Evolutionary conservation across 225 moss, liverwort and hornwort genomes (phyloP), one percentile per base, ranked within the genome.

Genomic region (Thuidium tamariscinum): DNA sequence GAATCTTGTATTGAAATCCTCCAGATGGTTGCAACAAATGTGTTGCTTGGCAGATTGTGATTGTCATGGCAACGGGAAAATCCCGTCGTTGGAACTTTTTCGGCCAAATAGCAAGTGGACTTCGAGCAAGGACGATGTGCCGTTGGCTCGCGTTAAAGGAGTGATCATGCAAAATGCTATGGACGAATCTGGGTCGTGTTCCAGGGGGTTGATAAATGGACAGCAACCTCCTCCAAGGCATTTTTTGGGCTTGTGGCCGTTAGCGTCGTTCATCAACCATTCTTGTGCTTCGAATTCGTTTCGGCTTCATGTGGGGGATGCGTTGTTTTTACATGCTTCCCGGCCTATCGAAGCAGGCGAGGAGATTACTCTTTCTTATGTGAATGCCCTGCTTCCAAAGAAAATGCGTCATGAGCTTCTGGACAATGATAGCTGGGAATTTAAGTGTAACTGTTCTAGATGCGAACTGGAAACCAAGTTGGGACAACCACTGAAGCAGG

Each of bases 241-340:
- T 77, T 91, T 88, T 83, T 55, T 90, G 46, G 96, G 96, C 19
- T 82, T 96, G 11, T 97, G 97, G 97, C 91, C 93, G 10, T 89
- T 97, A 22, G 92, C 93, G 6, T 96, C 96, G 13, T 96, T 96
- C 79, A 87, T 97, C 86, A 96, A 97, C 77, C 97, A 97, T 82
- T 96, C 97, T 13, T 97, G 96, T 77, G 88, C 90, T 36, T 91
- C 96, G 13, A 96, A 94, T 83, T 90, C 94, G 61, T 90, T 90
- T 54, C 87, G 94, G 57, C 89, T 93, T 59, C 93, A 95, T 63
- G 89, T 95, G 3, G 96, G 96, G 21, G 93, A 94, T 29, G 87
- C 95, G 10, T 70, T 97, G 64, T 97, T 97, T 67, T 80, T 97
- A 83, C 95, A 95, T 72, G 96, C 96, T 60, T 92, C 94, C 14